Evolutionary conservation across 257 asterid species (phyloP), one percentile per base, ranked within the genome.

Genomic region (Coffea canephora): DNA sequence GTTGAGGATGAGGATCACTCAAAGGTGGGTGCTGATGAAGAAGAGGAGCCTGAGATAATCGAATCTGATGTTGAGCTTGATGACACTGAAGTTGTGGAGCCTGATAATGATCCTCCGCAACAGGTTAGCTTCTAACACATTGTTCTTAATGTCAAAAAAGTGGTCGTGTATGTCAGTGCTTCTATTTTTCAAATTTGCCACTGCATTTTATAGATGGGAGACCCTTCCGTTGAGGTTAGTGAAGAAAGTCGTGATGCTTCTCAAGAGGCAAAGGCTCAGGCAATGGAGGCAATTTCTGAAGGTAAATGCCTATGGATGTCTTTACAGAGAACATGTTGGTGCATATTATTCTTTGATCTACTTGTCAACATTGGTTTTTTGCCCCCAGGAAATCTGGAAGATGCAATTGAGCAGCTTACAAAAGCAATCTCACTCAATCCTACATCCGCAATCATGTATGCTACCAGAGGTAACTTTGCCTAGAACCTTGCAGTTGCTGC

Each of bases 21-120:
- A 0, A 91, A 82, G 75, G 86, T 62, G 19, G 34, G 74, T 4
- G 85, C 75, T 77, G 93, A 89, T 66, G 97, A 90, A 27, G 91
- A 86, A 80, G 98, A 90, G 77, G 99, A 96, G 86, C 92, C 98
- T 70, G 98, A 94, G 85, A 90, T 96, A 66, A 69, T 93, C 59
- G 99, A 96, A 77, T 96, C 99, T 23, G 99, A 96, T 73, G 41
- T 96, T 45, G 99, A 96, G 62, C 97, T 96, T 48, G 99, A 96
- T 69, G 96, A 96, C 74, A 84, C 87, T 70, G 94, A 87, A 74
- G 87, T 91, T 52, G 95, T 96, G 85, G 97, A 91, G 84, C 91
- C 98, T 70, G 99, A 96, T 84, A 85, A 91, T 83, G 99, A 91
- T 79, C 88, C 89, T 65, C 93, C 97, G 4, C 99, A 96, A 84